Percentiles rank a stretch among this genome's conserved stretches.
Evolutionary conservation across 495 filamentous ascomycete genomes (phyloP).

Genomic region (Neurospora cerealis): DNA sequence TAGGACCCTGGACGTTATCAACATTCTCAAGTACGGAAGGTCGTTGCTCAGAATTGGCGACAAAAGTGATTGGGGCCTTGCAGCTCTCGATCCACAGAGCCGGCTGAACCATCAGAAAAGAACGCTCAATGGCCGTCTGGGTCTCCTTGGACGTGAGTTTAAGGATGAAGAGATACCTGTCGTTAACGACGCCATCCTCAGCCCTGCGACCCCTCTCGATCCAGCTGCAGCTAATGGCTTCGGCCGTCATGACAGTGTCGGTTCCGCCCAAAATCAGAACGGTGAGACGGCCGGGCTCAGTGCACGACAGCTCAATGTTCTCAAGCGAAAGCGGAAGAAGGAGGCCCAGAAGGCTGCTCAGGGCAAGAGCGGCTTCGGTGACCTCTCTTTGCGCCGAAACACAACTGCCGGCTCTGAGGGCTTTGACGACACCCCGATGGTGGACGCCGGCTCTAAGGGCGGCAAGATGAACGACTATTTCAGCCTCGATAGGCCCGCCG

Average conservation of each 20-base stretch:
- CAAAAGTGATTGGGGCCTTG: conserved; percentile 66
- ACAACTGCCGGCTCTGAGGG: conserved; percentile 45
- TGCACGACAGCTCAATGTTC: conserved; percentile 81
- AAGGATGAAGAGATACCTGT: conserved; percentile 69
- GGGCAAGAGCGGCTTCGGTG: conserved; percentile 66
- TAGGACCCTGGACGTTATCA: conserved; percentile 63
- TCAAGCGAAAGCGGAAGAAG: conserved; percentile 83
- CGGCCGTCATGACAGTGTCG: conserved; percentile 23
- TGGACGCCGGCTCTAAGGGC: conserved; percentile 48
- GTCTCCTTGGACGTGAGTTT: conserved; percentile 69
- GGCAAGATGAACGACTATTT: conserved; percentile 83
- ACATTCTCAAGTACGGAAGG: conserved; percentile 72
- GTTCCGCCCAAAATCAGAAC: conserved; percentile 19
- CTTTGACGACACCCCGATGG: conserved; percentile 49
- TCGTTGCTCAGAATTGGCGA: conserved; percentile 71
- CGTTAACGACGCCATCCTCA: conserved; percentile 24
- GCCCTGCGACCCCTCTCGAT: conserved; percentile 33
- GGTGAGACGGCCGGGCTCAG: conserved; percentile 67
- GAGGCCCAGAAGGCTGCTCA: conserved; percentile 71
- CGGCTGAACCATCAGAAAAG: conserved; percentile 82
- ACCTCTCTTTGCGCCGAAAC: conserved; percentile 61
- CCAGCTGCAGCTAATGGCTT: conserved; percentile 31
- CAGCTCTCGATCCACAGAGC: conserved; percentile 66
- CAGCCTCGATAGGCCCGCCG: conserved; percentile 60
- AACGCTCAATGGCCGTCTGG: conserved; percentile 70